These are phyloP conservation scores for Candida tunisiensis DNA, from an alignment of 1,139 yeast genomes.

Conservation along the genomic window DNA sequence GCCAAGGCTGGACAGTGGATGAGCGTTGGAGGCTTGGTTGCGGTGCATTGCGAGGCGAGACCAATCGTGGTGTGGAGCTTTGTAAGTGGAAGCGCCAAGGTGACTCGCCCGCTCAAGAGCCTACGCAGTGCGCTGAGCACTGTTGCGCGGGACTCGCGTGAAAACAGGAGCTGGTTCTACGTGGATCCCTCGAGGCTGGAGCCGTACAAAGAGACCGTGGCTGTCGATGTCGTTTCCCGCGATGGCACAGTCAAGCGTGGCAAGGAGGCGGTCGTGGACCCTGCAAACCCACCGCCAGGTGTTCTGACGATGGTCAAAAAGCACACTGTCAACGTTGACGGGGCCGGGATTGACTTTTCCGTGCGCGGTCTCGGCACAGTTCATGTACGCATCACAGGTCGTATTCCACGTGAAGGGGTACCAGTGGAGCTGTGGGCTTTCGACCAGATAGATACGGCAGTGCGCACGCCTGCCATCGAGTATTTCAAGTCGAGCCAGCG, in stretches of 20 bases:
- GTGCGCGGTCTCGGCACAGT: slow-evolving; percentile 53
- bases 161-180: too few relatives aligned
- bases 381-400: slow-evolving; percentile 14
- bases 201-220: background rate
- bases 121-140: slow-evolving; percentile 16
- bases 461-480: background rate
- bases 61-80: slow-evolving; percentile 9
- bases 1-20: slow-evolving; percentile 6
- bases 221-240: background rate
- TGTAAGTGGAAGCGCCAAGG: slow-evolving; percentile 4
- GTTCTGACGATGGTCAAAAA: slow-evolving; percentile 19
- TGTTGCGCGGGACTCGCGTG: too few relatives aligned
- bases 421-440: background rate
- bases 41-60: slow-evolving; percentile 3
- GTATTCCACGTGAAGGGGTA: background rate
- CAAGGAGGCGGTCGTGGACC: slow-evolving; percentile 3
- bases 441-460: background rate
- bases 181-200: slow-evolving; percentile 12
- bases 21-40: slow-evolving; percentile 9
- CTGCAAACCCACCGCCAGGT: slow-evolving; percentile 9
- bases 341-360: slow-evolving; percentile 51
- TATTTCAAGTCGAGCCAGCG: background rate
- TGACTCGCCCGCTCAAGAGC: slow-evolving; percentile 10
- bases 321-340: slow-evolving; percentile 12
- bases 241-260: slow-evolving; percentile 1